These are phyloP conservation scores for Phaeotremella fagi DNA, from an alignment of 768 basidiomycete species.

Conservation along the genomic window DNA sequence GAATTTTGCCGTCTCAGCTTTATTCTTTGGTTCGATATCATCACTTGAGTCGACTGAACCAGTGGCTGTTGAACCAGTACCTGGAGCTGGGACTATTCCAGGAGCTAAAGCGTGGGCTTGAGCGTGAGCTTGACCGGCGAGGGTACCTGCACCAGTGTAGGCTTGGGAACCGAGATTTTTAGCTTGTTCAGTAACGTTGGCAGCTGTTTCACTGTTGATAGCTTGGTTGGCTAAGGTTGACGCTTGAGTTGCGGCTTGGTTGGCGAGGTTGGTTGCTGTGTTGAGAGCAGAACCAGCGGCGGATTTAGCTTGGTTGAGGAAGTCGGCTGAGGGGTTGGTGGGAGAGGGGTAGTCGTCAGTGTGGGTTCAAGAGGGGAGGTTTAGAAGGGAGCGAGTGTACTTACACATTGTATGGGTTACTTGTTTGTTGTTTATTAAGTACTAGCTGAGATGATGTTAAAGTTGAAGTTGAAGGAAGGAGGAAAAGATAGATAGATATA, in stretches of 20 bases:
- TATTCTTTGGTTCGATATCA: slow-evolving; percentile 34
- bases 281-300: slow-evolving; percentile 24
- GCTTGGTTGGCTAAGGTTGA: slow-evolving; percentile 33
- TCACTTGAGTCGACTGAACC: slow-evolving; percentile 35
- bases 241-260: slow-evolving; percentile 28
- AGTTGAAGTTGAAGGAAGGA: neutral
- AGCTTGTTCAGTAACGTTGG: slow-evolving; percentile 23
- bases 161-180: slow-evolving; percentile 27
- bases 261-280: slow-evolving; percentile 27
- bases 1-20: slow-evolving; percentile 48
- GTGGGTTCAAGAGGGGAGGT: too few species aligned
- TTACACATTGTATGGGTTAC: neutral
- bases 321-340: slow-evolving; percentile 31
- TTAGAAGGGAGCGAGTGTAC: too few species aligned
- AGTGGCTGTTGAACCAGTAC: slow-evolving; percentile 1
- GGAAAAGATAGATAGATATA: too few species aligned
- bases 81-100: slow-evolving; percentile 37
- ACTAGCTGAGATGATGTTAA: neutral
- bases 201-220: slow-evolving; percentile 31
- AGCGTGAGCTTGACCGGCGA: slow-evolving; percentile 42
- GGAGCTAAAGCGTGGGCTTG: slow-evolving; percentile 39
- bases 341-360: too few species aligned
- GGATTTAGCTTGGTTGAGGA: slow-evolving; percentile 44
- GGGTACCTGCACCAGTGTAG: slow-evolving; percentile 11
- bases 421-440: neutral